These are phyloP conservation scores for Penicillium sp. DNA, from an alignment of 2,329 filamentous ascomycete species.

Conservation along the genomic window DNA sequence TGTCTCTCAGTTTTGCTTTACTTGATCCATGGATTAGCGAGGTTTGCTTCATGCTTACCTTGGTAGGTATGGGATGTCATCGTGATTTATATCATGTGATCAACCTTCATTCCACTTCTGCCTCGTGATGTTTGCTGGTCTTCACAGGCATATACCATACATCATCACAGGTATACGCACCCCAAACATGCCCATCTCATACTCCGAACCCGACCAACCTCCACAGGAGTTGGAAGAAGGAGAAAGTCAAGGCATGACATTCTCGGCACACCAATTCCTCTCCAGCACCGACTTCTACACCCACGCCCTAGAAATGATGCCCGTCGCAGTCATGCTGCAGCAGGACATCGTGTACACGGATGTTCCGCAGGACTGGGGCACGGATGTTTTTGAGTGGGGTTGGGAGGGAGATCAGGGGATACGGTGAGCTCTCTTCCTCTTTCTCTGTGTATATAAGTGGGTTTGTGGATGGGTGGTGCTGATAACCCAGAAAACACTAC, in stretches of 20 bases:
- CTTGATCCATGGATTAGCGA: not conserved
- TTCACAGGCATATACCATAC: too few species aligned
- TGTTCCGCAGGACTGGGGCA: not conserved
- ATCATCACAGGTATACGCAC: too few species aligned
- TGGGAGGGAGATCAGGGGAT: not conserved
- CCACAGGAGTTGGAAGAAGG: not conserved
- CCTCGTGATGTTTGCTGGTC: too few species aligned
- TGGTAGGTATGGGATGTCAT: not conserved
- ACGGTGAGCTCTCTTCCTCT: not conserved
- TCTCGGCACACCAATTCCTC: not conserved
- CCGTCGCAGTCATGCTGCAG: not conserved
- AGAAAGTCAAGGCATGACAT: not conserved
- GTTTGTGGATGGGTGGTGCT: not conserved
- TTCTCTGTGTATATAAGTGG: not conserved
- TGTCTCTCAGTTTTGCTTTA: not conserved
- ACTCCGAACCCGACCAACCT: not conserved
- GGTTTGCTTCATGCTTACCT: not conserved
- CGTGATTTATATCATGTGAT: not conserved
- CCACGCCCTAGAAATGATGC: not conserved
- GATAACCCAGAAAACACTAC: conserved; percentile 3
- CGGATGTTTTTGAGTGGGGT: not conserved
- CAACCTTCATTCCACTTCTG: not conserved
- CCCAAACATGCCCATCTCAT: not conserved
- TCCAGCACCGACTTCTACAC: not conserved
- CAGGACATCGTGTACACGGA: not conserved